Base-by-base conservation (phyloP, 805 yeast genomes). In the Kodamaea jinghongensis region DNA sequence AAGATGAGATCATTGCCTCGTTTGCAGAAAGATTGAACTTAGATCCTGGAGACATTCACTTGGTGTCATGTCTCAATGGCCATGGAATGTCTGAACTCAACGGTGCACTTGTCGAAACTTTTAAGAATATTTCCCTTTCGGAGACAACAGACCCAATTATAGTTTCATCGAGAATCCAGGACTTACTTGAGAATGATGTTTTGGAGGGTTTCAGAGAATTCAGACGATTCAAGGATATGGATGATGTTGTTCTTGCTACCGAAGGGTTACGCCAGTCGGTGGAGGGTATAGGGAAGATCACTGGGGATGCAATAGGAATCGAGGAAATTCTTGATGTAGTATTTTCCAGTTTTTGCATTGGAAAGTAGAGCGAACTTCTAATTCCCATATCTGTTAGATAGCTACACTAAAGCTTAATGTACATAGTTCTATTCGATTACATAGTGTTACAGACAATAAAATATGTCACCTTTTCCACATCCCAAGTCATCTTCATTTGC, bases 311-410 rank as follows among this genome's bases (percentile, higher is more conserved):
- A 0, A 79, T 91, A 10, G 96, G 95, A 0, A 73, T 90, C 0
- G 97, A 93, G 50, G 98, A 93, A 54, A 80, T 93, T 0, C 66
- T 93, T 4, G 96, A 93, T 1, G 91, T 86, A 1, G 93, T 93
- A 0, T 93, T 93, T 55, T 81, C 96, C 2, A 84, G 80, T 45
- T 93, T 93, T 58, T 93, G 99, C 60, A 88, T 93, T 15, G 99
- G 99, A 0, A 91, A 91, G 60, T 91, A 65, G 48, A 26, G 29
- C 22, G 17, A 31, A 4, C 16, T 11, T 12, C 3, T 23, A 25
- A 14, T 25, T 15, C n/a, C 13, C 3, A 17, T 12, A 17, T 5
- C n/a, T n/a, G n/a, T n/a, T n/a, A n/a, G n/a, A n/a, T 6, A 27
- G 30, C 30, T 5, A 27, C 30, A 6, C 15, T n/a, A 27, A 5